Evolutionary conservation across 1,284 basidiomycete genomes (phyloP), one percentile per base, ranked within the genome.

Genomic region (Cystobasidium sp.): DNA sequence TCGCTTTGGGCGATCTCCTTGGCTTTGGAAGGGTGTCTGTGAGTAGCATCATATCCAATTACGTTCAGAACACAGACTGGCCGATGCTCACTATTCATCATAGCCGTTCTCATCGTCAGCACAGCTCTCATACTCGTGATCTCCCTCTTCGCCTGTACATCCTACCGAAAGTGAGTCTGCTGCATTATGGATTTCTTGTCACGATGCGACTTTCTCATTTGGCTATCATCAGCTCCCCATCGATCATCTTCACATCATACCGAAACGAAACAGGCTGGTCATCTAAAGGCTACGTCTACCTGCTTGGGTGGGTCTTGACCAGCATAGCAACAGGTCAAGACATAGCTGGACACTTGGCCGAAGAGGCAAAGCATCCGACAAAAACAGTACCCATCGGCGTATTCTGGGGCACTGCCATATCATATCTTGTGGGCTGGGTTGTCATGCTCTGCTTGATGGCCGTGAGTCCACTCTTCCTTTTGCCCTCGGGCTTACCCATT

Each of bases 271-370:
- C 80, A 0, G 79, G 79, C 4, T 80, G 73, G 52, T 44, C 53
- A 5, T 68, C 55, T 1, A 73, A 75, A 55, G 68, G 74, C n/a
- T 78, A 78, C 44, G 80, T 80, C 12, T 79, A 79, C 66, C 76
- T 80, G 75, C 67, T 80, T 56, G 79, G 79, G 4, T 80, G 78
- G 77, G 75, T 76, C 12, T 41, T 78, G n/a, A 80, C 78, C 8
- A 79, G 76, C 58, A 77, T 80, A 6, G 77, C 77, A 1, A 77
- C 77, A 4, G 80, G 80, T 0, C 72, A 79, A 67, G 80, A 80
- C 31, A 75, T 78, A 0, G 74, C 75, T 16, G 74, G 76, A 4
- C 80, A 80, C 44, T 71, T 80, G 55, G 78, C 79, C 0, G 80
- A 80, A 58, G 80, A 80, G 44, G 79, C 79, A 5, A 79, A 76